These are phyloP conservation scores for Globisporangium middletonii DNA, from an alignment of 352 stramenopile species.

Conservation along the genomic window DNA sequence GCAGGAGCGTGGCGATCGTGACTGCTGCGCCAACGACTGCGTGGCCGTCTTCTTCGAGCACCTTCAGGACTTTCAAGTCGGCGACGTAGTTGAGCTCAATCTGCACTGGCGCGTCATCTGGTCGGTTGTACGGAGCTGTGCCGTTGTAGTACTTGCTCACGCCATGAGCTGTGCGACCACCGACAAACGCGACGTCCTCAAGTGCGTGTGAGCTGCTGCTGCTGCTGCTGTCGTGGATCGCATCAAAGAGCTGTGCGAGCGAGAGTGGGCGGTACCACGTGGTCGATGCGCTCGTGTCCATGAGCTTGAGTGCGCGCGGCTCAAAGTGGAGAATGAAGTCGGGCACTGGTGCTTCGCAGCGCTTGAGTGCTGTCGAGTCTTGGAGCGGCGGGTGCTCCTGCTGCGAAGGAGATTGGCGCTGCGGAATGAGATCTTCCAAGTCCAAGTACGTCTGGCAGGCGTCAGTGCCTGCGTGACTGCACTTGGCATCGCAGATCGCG, in stretches of 20 bases:
- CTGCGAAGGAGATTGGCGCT: background rate
- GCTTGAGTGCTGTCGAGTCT: background rate
- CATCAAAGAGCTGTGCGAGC: conserved; percentile 43
- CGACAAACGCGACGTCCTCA: conserved; percentile 52
- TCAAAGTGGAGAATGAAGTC: conserved; percentile 29
- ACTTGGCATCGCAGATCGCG: conserved; percentile 23
- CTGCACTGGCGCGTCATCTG: conserved; percentile 31
- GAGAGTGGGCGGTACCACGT: conserved; percentile 34
- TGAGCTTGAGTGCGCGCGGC: conserved; percentile 21
- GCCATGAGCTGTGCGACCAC: conserved; percentile 38
- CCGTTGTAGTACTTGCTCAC: conserved; percentile 55
- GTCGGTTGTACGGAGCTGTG: conserved; percentile 49
- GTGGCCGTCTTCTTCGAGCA: conserved; percentile 16
- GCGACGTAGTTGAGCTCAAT: conserved; percentile 40
- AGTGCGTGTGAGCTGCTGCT: conserved; percentile 17
- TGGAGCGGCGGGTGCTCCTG: too few relatives aligned
- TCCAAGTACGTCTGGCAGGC: conserved; percentile 23
- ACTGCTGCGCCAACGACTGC: conserved; percentile 49
- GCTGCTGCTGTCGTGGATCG: conserved; percentile 77
- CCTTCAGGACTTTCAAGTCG: conserved; percentile 23
- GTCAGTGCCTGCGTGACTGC: background rate
- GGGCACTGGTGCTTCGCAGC: conserved; percentile 19
- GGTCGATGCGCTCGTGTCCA: background rate
- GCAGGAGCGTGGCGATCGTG: conserved; percentile 53
- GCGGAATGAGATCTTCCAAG: conserved; percentile 25